phyloP scores from a whole-genome alignment of 2,329 filamentous ascomycete genomes.

The Fusarium fracticaudum region DNA sequence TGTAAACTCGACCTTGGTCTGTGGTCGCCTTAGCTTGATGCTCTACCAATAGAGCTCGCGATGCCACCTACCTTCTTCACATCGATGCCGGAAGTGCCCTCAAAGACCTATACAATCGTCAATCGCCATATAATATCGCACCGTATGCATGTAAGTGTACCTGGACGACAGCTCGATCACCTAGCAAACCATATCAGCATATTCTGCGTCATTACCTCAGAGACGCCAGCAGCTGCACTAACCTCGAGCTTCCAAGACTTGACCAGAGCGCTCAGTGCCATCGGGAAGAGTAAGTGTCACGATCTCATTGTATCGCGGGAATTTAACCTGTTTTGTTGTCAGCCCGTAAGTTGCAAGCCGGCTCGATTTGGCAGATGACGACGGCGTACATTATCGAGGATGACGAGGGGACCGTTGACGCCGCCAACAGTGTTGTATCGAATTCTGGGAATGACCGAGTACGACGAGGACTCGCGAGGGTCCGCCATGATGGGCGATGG shows the following conservation, averaged over 20 bases:
- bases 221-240: slow-evolving; percentile 38
- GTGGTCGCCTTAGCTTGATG: slow-evolving; percentile 42
- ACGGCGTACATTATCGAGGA: slow-evolving; percentile 84
- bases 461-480: slow-evolving; percentile 67
- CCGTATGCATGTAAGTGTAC: slow-evolving; percentile 58
- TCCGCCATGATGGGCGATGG: slow-evolving; percentile 59
- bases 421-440: slow-evolving; percentile 98
- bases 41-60: slow-evolving; percentile 3
- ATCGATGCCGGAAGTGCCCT: slow-evolving; percentile 96
- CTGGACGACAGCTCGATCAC: slow-evolving; percentile 94
- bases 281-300: slow-evolving; percentile 95
- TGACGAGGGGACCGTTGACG: slow-evolving; percentile 97
- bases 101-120: slow-evolving; percentile 78
- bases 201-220: slow-evolving; percentile 14
- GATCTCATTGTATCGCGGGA: slow-evolving; percentile 96
- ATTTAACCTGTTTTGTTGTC: slow-evolving; percentile 80
- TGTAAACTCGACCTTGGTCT: slow-evolving; percentile 98
- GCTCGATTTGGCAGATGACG: neutral
- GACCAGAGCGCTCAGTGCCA: slow-evolving; percentile 91
- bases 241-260: slow-evolving; percentile 98
- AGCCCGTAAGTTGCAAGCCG: slow-evolving; percentile 31
- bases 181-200: slow-evolving; percentile 56
- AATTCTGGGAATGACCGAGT: slow-evolving; percentile 70
- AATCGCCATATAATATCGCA: slow-evolving; percentile 31
- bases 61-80: slow-evolving; percentile 85